Evolutionary conservation across 805 yeast genomes (phyloP), one percentile per base, ranked within the genome.

Genomic region (Metschnikowia lachancei): DNA sequence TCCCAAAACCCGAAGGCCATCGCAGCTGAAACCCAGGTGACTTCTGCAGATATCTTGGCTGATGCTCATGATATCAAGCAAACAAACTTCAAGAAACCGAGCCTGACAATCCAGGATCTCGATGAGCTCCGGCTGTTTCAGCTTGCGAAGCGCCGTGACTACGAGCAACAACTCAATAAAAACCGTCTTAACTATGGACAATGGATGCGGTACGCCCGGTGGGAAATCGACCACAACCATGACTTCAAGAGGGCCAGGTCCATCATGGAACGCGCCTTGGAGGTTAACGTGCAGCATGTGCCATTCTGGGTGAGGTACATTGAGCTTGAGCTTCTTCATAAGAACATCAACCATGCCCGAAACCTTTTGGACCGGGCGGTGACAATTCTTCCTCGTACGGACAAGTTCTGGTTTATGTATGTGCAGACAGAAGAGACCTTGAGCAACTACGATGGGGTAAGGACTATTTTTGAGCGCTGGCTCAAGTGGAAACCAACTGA

Each of bases 141-240:
- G 61, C 75, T 85, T 20, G 70, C 90, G 20, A 88, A 86, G 55
- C 70, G 99, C 50, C 76, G 78, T 29, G 96, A 87, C 54, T 92
- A 74, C 61, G 98, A 94, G 65, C 83, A 83, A 54, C 95, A 91
- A n/a, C 67, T 94, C 43, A 80, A 94, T 55, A 77, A 94, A 54
- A 92, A 92, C 61, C 70, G 96, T 49, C 77, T 85, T 30, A 90
- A 89, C 58, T 74, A 78, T 58, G 85, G 88, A 1, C 96, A 90
- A 61, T 94, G 98, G 97, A 75, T 88, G 61, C 72, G 97, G 46
- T 94, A 92, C 63, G 98, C 97, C 0, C 78, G 77, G 48, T 88
- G 90, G 79, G 99, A 92, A 64, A 63, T 83, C 3, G 85, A 85
- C 4, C 65, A 68, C 49, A 92, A 87, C 55, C 84, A 81, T 49